phyloP scores from a whole-genome alignment of 2,329 filamentous ascomycete genomes.

The Diaporthe sp. region DNA sequence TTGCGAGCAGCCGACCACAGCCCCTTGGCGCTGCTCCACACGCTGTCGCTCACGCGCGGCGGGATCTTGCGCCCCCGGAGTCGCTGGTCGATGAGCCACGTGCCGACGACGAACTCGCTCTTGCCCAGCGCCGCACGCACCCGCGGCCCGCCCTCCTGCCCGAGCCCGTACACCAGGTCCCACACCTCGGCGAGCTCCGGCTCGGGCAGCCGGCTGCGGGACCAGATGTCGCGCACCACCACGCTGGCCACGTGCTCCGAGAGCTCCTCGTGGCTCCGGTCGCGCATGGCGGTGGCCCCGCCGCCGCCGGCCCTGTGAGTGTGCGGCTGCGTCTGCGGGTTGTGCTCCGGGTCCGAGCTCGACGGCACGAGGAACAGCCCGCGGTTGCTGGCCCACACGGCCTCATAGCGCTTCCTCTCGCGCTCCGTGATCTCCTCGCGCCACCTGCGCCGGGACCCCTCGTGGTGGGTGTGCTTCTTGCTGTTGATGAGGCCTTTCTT shows the following conservation, averaged over 20 bases:
- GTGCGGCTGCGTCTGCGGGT: not conserved
- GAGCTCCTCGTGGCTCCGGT: conserved; percentile 44
- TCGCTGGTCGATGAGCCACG: conserved; percentile 86
- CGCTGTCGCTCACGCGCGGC: conserved; percentile 76
- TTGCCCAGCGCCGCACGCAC: conserved; percentile 62
- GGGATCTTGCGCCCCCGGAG: conserved; percentile 86
- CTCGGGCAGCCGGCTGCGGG: conserved; percentile 74
- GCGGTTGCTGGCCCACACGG: conserved; percentile 86
- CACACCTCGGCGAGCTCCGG: conserved; percentile 83
- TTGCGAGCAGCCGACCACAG: conserved; percentile 54
- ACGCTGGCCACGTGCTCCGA: conserved; percentile 74
- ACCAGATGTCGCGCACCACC: conserved; percentile 82
- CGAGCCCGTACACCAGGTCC: conserved; percentile 76
- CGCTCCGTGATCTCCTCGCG: conserved; percentile 78
- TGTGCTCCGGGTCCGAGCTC: conserved; percentile 22
- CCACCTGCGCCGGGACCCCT: conserved; percentile 82
- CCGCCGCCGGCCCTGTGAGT: no score
- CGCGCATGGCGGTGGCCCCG: conserved; percentile 1
- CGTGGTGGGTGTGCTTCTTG: conserved; percentile 81
- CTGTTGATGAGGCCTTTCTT: conserved; percentile 60
- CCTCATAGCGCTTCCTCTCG: conserved; percentile 86
- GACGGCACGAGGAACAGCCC: conserved; percentile 63
- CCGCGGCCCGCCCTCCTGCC: conserved; percentile 55
- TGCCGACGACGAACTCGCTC: conserved; percentile 84
- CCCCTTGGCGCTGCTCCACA: conserved; percentile 78